Percentiles rank a stretch among this genome's conserved stretches.
Conservation (phyloP, 371 early-diverging fungal species). For the Blastocladiella emersonii region DNA sequence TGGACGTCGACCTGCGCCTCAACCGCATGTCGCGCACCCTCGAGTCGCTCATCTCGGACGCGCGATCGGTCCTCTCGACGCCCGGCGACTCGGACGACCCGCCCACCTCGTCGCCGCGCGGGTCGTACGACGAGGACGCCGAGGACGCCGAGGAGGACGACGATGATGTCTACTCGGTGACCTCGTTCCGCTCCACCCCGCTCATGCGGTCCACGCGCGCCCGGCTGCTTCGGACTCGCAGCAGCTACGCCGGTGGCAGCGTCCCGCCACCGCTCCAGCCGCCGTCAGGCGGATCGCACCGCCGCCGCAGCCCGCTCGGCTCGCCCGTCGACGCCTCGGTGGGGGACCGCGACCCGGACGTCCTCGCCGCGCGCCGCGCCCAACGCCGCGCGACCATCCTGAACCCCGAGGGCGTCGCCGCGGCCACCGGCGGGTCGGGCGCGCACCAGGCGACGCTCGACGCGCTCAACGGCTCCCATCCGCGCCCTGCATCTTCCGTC, state of each 20-base stretch:
- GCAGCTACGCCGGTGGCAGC: no score
- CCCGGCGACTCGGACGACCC: no score
- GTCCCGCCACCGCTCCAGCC: not conserved
- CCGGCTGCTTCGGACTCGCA: no score
- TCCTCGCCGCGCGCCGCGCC: no score
- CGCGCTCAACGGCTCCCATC: not conserved
- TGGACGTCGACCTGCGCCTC: not conserved
- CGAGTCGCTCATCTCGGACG: not conserved
- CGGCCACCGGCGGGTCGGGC: no score
- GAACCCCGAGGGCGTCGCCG: not conserved
- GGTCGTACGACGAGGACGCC: not conserved
- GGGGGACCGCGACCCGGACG: not conserved
- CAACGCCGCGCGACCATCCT: no score
- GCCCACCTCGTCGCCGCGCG: no score
- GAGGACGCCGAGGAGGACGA: not conserved
- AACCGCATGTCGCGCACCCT: constrained; percentile 1
- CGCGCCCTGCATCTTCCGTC: no score
- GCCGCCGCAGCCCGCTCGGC: not conserved
- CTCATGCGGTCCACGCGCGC: no score
- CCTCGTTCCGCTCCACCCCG: not conserved
- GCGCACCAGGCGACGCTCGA: not conserved
- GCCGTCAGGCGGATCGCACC: no score
- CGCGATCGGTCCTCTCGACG: not conserved
- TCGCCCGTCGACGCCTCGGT: not conserved
- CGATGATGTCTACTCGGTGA: not conserved